Base-by-base conservation (phyloP, 2,329 filamentous ascomycete species). In the Dendrostoma leiphaemia region DNA sequence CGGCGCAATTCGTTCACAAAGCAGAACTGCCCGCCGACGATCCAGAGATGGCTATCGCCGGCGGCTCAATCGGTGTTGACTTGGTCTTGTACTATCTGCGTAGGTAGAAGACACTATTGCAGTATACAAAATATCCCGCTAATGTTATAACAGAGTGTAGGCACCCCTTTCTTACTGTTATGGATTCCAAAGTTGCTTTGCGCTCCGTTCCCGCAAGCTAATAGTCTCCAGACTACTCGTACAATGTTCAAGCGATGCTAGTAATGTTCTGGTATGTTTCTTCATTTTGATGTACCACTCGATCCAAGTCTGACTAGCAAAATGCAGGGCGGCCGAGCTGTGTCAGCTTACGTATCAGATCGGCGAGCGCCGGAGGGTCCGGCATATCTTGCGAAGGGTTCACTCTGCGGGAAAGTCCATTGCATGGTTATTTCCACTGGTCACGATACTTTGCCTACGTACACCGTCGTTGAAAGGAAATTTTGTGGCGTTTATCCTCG, bases 81-180 rank as follows among this genome's bases (percentile, higher is more conserved):
- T 44, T 65, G 48, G 60, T 61, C 1, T 43, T 65, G 6, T 65
- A 61, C 23, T 65, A 65, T 34, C 59, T 65, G 12, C 62, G 64
- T 65, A 52, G 34, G 64, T 64, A 51, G 35, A 62, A 15, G 6
- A 17, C 23, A 13, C 17, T 10, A 3, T 13, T 13, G 48, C 10
- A 2, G 12, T n/a, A 5, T 8, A n/a, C 15, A 13, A 12, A 8
- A 7, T 5, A 6, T 19, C 21, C 3, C 21, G 31, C 54, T 51
- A 31, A 53, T n/a, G n/a, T n/a, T n/a, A n/a, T n/a, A n/a, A n/a
- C n/a, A n/a, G n/a, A n/a, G n/a, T n/a, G n/a, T n/a, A n/a, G n/a
- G n/a, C n/a, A n/a, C n/a, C n/a, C n/a, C n/a, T n/a, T n/a, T n/a
- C n/a, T n/a, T n/a, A n/a, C n/a, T n/a, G n/a, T n/a, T n/a, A n/a